Evolutionary conservation across 148 eudicot species (phyloP).

Genomic region (Rhododendron kiyosumense): DNA sequence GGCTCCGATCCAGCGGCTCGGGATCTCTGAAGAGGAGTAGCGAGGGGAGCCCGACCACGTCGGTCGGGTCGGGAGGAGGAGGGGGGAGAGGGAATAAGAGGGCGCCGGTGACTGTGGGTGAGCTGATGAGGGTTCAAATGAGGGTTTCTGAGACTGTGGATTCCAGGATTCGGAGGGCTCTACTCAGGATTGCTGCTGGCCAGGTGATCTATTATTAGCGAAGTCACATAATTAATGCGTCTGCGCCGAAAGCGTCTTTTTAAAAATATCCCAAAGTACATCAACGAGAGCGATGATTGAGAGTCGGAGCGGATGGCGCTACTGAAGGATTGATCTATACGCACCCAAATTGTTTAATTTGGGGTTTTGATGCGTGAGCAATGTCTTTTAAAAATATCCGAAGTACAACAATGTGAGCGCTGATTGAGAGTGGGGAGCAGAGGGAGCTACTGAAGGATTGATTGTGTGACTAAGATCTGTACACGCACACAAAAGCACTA

Average conservation of each 20-base stretch:
- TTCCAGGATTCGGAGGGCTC: slow-evolving; percentile 74
- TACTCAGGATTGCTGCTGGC: slow-evolving; percentile 79
- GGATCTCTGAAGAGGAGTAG: slow-evolving; percentile 30
- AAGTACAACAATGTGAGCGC: no score
- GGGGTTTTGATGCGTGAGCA: neutral
- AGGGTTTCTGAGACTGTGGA: slow-evolving; percentile 65
- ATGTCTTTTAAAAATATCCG: no score
- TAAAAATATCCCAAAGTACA: neutral
- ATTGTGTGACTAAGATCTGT: neutral
- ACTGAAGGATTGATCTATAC: neutral
- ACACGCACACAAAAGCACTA: neutral
- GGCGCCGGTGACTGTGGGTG: slow-evolving; percentile 65
- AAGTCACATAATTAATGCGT: neutral
- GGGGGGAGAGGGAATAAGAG: slow-evolving; percentile 32
- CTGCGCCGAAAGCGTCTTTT: neutral
- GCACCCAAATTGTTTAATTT: neutral
- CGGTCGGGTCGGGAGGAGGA: neutral
- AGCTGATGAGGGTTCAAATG: slow-evolving; percentile 90
- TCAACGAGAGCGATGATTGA: neutral
- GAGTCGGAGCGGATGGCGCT: neutral
- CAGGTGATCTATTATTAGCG: slow-evolving; percentile 42
- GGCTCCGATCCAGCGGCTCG: slow-evolving; percentile 60
- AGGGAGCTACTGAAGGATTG: neutral
- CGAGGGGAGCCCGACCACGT: slow-evolving; percentile 25
- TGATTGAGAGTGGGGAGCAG: neutral